phyloP scores from a whole-genome alignment of 2,329 filamentous ascomycete species.

The Penicillium sp. region DNA sequence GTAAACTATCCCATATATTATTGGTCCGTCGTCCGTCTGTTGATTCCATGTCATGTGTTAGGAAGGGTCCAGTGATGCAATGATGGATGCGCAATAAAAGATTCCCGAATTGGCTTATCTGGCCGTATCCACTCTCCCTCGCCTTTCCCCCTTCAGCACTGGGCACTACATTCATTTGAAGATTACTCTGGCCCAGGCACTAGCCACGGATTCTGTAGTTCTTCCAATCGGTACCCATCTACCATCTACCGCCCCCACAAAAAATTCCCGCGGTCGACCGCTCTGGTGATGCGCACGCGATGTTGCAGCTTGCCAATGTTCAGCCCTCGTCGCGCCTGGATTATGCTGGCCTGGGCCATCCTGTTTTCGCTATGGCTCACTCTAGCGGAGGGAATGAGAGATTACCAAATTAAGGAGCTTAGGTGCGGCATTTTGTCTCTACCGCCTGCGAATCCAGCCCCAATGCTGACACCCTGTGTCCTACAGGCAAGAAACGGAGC shows the following conservation, averaged over 20 bases:
- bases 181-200: constrained; percentile 1
- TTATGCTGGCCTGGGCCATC: constrained; percentile 33
- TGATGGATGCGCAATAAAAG: constrained; percentile 10
- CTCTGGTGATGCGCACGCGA: constrained; percentile 43
- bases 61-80: constrained; percentile 14
- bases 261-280: constrained; percentile 24
- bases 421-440: constrained; percentile 25
- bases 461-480: background rate
- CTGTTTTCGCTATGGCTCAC: constrained; percentile 38
- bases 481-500: constrained; percentile 47
- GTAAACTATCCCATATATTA: background rate
- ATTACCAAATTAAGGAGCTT: constrained; percentile 36
- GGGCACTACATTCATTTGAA: background rate
- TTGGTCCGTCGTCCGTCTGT: background rate
- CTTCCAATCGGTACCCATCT: background rate
- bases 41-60: background rate
- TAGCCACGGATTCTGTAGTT: background rate
- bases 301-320: constrained; percentile 40
- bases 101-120: constrained; percentile 32
- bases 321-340: constrained; percentile 34
- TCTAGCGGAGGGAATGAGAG: constrained; percentile 36
- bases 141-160: constrained; percentile 6
- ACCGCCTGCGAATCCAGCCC: background rate
- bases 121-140: constrained; percentile 22
- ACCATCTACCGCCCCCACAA: constrained; percentile 16